A percentile compares a stretch with the other conserved stretches of the same genome.
phyloP scores from a whole-genome alignment of 176 grass and related monocot species.

The Hordeum marinum region DNA sequence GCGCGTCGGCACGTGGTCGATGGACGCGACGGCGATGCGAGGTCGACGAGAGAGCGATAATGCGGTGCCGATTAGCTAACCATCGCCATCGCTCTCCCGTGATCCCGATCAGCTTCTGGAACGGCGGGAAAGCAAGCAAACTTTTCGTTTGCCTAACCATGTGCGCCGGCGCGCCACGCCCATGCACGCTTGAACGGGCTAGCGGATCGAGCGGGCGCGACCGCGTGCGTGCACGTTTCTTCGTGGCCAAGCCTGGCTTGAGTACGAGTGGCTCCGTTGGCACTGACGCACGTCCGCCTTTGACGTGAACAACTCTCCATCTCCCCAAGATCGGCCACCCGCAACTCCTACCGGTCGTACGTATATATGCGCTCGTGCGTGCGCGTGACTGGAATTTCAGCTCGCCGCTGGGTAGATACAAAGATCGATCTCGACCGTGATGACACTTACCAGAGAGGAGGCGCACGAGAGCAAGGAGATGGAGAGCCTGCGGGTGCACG shows the following conservation, averaged over 20 bases:
- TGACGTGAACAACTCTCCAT: slow-evolving; percentile 47
- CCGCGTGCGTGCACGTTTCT: slow-evolving; percentile 34
- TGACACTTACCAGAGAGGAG: slow-evolving; percentile 43
- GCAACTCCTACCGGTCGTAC: not conserved
- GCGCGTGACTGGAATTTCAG: slow-evolving; percentile 6
- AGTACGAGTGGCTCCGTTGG: not conserved
- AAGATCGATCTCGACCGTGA: not conserved
- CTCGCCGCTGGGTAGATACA: not conserved
- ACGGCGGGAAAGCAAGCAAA: not conserved
- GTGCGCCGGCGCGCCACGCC: not conserved
- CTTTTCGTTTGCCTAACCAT: not conserved
- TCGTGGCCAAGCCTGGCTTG: slow-evolving; percentile 24
- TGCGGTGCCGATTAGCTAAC: not conserved
- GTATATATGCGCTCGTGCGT: not conserved
- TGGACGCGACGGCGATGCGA: not conserved
- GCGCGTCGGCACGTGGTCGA: not conserved
- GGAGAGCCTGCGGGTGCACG: slow-evolving; percentile 50
- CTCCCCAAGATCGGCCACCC: not conserved
- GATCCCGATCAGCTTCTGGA: slow-evolving; percentile 22
- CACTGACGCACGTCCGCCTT: not conserved
- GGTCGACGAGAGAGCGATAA: not conserved
- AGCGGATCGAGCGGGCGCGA: not conserved
- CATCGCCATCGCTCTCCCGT: not conserved
- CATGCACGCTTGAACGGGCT: not conserved
- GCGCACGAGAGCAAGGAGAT: slow-evolving; percentile 38